Evolutionary conservation across 2,329 filamentous ascomycete genomes (phyloP).

Genomic region (Cladosporium sphaerospermum): DNA sequence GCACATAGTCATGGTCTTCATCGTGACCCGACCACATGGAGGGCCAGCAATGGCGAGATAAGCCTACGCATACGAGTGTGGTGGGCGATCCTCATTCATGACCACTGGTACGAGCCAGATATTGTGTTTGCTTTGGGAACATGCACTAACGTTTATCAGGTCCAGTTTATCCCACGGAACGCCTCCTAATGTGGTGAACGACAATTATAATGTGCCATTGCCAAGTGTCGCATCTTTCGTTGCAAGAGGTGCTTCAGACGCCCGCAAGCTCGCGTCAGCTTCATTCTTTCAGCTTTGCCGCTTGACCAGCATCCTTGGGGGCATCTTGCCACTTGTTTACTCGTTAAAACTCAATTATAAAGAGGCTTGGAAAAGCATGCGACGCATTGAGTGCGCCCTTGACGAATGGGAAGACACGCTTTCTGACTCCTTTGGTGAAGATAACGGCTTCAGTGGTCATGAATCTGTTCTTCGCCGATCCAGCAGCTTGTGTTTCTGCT

Average conservation of each 20-base stretch:
- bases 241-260: conserved; percentile 32
- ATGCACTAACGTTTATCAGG: conserved; percentile 30
- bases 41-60: conserved; percentile 46
- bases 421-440: conserved; percentile 29
- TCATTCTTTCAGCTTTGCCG: conserved; percentile 50
- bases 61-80: conserved; percentile 47
- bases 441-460: background rate
- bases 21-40: conserved; percentile 49
- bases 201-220: conserved; percentile 51
- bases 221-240: conserved; percentile 40
- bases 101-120: conserved; percentile 40
- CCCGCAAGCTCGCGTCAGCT: conserved; percentile 34
- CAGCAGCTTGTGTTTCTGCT: conserved; percentile 37
- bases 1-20: conserved; percentile 52
- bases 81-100: conserved; percentile 54
- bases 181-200: conserved; percentile 47
- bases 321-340: conserved; percentile 35
- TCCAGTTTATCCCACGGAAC: conserved; percentile 51
- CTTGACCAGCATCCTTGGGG: conserved; percentile 39
- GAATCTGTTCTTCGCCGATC: conserved; percentile 24
- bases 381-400: conserved; percentile 29
- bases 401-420: conserved; percentile 31
- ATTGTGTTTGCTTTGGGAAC: background rate
- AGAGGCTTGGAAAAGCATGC: conserved; percentile 26
- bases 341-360: conserved; percentile 28